Evolutionary conservation across 306 rosid genomes (phyloP).

Genomic region (Vicia sativa): DNA sequence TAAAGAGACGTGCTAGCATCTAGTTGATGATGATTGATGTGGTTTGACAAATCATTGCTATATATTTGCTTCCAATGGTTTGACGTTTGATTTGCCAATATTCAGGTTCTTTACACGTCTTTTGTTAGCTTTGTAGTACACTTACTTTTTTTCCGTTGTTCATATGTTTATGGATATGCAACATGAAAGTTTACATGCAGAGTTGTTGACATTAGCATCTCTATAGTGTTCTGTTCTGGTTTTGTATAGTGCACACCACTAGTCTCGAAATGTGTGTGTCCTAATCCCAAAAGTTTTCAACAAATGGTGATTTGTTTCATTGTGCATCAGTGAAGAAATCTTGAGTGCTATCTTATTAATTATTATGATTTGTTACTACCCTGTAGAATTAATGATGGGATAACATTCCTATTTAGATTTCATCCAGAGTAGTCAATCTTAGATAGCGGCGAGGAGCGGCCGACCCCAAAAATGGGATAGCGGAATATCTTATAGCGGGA

Average conservation of each 20-base stretch:
- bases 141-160: conserved; percentile 26
- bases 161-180: conserved; percentile 6
- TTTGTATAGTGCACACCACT: neutral
- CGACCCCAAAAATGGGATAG: too few relatives aligned
- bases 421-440: too few relatives aligned
- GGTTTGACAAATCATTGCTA: too few relatives aligned
- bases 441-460: too few relatives aligned
- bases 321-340: conserved; percentile 25
- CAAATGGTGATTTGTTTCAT: conserved; percentile 1
- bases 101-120: neutral
- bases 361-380: too few relatives aligned
- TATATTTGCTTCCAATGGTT: neutral
- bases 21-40: too few relatives aligned
- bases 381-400: too few relatives aligned
- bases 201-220: conserved; percentile 27
- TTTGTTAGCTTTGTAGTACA: conserved; percentile 24
- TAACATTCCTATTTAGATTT: too few relatives aligned
- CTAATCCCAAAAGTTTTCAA: neutral
- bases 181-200: neutral
- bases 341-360: conserved; percentile 1
- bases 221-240: conserved; percentile 17
- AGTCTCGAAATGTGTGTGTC: conserved; percentile 27
- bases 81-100: neutral
- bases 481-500: too few relatives aligned
- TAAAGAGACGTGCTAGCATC: too few relatives aligned